Percentiles rank a stretch among this genome's conserved stretches.
Evolutionary conservation across 257 asterid genomes (phyloP).

Genomic region (Nicotiana paniculata): DNA sequence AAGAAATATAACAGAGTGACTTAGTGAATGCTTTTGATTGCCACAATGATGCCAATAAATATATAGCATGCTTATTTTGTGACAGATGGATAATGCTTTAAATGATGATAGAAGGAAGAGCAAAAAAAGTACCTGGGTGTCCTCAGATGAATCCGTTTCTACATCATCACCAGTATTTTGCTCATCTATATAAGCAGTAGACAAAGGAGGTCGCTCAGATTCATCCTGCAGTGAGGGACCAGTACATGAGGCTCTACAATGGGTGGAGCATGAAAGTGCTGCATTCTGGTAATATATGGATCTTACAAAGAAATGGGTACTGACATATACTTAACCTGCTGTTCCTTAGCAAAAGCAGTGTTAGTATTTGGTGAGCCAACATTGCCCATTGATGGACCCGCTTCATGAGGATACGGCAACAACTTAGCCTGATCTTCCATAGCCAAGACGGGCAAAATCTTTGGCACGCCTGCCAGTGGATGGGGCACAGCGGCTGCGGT

Average conservation of each 20-base stretch:
- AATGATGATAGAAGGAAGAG: neutral
- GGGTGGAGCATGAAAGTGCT: constrained; percentile 18
- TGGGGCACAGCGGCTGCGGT: constrained; percentile 15
- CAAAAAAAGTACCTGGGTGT: neutral
- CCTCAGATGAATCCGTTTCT: neutral
- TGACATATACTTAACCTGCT: constrained; percentile 19
- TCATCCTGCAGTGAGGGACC: constrained; percentile 18
- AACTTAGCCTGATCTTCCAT: constrained; percentile 19
- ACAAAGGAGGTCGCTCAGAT: constrained; percentile 21
- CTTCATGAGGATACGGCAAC: neutral
- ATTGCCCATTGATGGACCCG: constrained; percentile 10
- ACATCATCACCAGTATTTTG: neutral
- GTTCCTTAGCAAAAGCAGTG: constrained; percentile 20
- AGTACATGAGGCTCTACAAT: constrained; percentile 10
- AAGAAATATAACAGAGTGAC: neutral
- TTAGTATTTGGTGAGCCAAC: constrained; percentile 9
- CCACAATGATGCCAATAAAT: neutral
- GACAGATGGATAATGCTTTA: neutral
- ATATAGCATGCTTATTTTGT: neutral
- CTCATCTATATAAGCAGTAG: neutral
- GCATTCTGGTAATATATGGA: constrained; percentile 23
- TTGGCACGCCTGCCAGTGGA: constrained; percentile 12
- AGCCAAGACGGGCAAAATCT: constrained; percentile 22
- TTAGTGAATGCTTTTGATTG: neutral
- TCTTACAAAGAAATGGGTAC: constrained; percentile 14